Conservation (phyloP, 441 rosid species). For the Brassica hybrid region DNA sequence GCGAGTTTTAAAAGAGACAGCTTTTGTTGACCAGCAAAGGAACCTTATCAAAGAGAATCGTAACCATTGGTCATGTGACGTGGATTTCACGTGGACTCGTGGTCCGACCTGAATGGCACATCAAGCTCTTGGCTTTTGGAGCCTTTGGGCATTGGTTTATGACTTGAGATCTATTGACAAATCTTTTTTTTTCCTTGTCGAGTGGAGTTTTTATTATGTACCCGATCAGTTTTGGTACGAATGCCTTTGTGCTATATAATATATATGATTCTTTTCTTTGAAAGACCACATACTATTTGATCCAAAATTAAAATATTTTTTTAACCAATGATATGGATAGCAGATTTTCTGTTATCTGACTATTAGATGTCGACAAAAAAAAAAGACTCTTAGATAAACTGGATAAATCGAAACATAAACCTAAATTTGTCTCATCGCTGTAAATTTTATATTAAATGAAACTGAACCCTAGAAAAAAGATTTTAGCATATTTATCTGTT, state of each 20-base stretch:
- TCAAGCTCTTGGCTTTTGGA: conserved; percentile 22
- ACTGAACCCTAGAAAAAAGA: too few species aligned
- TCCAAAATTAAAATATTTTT: background rate
- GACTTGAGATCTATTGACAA: background rate
- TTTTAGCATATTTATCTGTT: background rate
- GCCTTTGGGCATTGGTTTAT: background rate
- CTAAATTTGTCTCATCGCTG: too few species aligned
- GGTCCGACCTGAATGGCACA: conserved; percentile 31
- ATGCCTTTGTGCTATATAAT: too few species aligned
- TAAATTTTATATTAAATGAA: too few species aligned
- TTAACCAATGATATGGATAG: background rate
- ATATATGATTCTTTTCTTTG: too few species aligned
- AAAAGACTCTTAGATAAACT: too few species aligned
- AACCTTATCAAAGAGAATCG: conserved; percentile 19
- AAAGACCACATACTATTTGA: too few species aligned
- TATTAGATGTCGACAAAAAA: too few species aligned
- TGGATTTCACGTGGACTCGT: conserved; percentile 28
- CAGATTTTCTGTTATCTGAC: too few species aligned
- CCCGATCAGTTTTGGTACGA: too few species aligned
- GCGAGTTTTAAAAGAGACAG: conserved; percentile 10
- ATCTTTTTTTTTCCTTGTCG: background rate
- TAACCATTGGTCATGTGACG: conserved; percentile 20
- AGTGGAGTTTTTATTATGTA: too few species aligned
- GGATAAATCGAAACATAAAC: too few species aligned
- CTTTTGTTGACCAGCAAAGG: conserved; percentile 33